A percentile compares a stretch with the other conserved stretches of the same genome.
Conservation (phyloP, 176 grass and related monocot genomes). For the Bromus sterilis region DNA sequence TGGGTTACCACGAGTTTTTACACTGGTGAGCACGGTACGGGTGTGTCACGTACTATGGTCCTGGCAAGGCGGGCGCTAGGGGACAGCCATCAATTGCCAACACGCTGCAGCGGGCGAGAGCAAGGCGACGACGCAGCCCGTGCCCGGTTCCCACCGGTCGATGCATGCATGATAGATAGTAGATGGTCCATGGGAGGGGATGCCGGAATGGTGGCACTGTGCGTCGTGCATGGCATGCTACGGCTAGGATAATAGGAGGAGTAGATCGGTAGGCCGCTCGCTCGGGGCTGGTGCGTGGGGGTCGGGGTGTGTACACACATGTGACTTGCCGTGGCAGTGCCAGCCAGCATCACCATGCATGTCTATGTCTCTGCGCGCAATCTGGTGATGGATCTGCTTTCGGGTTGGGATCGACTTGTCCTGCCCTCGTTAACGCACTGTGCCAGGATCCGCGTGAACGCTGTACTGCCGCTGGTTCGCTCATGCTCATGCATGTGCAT, state of each 20-base stretch:
- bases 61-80: not conserved
- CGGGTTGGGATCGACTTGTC: not conserved
- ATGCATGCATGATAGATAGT: not conserved
- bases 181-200: not conserved
- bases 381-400: not conserved
- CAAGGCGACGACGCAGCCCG: not conserved
- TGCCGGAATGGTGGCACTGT: not conserved
- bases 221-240: not conserved
- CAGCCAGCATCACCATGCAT: too few relatives aligned
- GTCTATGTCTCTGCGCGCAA: not conserved
- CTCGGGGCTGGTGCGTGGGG: not conserved
- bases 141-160: not conserved
- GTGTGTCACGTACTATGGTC: not conserved
- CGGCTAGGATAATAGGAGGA: not conserved
- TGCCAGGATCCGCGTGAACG: slow-evolving; percentile 2
- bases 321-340: slow-evolving; percentile 14
- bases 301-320: not conserved
- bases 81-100: not conserved
- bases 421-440: not conserved
- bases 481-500: not conserved
- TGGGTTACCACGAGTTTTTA: not conserved
- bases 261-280: not conserved
- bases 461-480: not conserved
- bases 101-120: not conserved
- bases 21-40: not conserved